Evolutionary conservation across 768 basidiomycete species (phyloP), one percentile per base, ranked within the genome.

Genomic region (Ramaria rubella): DNA sequence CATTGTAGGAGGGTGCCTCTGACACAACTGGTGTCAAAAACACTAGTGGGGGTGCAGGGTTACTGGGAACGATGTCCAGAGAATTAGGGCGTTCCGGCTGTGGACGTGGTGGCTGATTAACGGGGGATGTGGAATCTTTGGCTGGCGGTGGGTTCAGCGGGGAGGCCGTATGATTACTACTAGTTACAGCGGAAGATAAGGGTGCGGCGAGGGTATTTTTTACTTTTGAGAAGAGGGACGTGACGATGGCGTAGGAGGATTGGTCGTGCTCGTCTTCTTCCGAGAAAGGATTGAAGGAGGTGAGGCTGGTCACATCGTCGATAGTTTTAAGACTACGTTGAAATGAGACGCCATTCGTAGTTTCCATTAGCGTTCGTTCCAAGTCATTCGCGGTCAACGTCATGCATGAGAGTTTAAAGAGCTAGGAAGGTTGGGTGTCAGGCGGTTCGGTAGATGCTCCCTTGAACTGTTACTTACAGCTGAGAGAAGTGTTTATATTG

Each of bases 241-340:
- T 83, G 57, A 93, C 86, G 54, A 93, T 75, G 6, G 88, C 85
- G 67, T 90, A 91, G 15, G 88, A 91, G 7, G 89, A 86, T 63
- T 89, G 86, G 61, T 92, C 90, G 66, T 90, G 81, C 69, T 93
- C 91, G 66, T 93, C 90, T 67, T 94, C 92, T 66, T 91, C 89
- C n/a, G 87, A 83, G 73, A 92, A 94, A 5, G 90, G 90, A 67
- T 93, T 93, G 77, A 87, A 91, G 49, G 88, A 88, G 27, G 92
- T 94, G 56, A 94, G 72, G 65, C 83, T 81, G 44, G 79, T 78
- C 43, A 85, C 77, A 74, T 89, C 89, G 64, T 77, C 75, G 50
- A 49, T 3, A 6, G 58, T 43, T 36, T 52, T 44, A 17, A 49
- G 33, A 49, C 49, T 60, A 27, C 40, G 33, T 45, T 60, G 58